phyloP scores from a whole-genome alignment of 2,329 filamentous ascomycete species.

The Emydomyces testavorans region DNA sequence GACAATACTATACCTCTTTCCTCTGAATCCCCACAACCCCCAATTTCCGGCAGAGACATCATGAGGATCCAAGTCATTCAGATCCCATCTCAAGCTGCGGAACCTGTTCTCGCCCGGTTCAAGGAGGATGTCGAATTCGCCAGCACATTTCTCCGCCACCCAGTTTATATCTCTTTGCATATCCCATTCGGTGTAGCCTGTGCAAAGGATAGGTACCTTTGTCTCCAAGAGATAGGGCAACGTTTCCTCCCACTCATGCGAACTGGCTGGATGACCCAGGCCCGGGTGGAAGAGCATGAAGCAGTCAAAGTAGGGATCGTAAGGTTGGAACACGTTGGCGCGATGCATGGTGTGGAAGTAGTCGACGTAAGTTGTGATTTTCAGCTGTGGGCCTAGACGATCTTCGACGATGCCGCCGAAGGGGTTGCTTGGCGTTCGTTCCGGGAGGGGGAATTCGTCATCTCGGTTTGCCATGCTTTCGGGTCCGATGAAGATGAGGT shows the following conservation, averaged over 20 bases:
- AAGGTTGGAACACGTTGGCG: conserved; percentile 80
- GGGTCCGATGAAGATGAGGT: conserved; percentile 87
- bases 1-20: conserved; percentile 62
- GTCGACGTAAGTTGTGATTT: conserved; percentile 94
- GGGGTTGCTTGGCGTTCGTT: conserved; percentile 72
- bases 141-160: conserved; percentile 71
- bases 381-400: conserved; percentile 74
- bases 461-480: conserved; percentile 94
- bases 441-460: conserved; percentile 79
- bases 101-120: conserved; percentile 91
- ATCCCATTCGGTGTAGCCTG: conserved; percentile 90
- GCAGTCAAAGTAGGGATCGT: conserved; percentile 96
- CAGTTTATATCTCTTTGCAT: conserved; percentile 87
- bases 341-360: conserved; percentile 96
- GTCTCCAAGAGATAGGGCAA: conserved; percentile 84
- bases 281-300: conserved; percentile 97
- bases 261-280: conserved; percentile 82
- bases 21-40: conserved; percentile 93
- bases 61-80: conserved; percentile 89
- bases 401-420: conserved; percentile 93
- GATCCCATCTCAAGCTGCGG: conserved; percentile 86
- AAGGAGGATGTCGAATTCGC: conserved; percentile 84
- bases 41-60: conserved; percentile 94
- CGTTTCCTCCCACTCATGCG: conserved; percentile 88
- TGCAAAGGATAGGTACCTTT: conserved; percentile 86